phyloP scores from a whole-genome alignment of 768 basidiomycete species.

The Termitomyces eurrhizus region DNA sequence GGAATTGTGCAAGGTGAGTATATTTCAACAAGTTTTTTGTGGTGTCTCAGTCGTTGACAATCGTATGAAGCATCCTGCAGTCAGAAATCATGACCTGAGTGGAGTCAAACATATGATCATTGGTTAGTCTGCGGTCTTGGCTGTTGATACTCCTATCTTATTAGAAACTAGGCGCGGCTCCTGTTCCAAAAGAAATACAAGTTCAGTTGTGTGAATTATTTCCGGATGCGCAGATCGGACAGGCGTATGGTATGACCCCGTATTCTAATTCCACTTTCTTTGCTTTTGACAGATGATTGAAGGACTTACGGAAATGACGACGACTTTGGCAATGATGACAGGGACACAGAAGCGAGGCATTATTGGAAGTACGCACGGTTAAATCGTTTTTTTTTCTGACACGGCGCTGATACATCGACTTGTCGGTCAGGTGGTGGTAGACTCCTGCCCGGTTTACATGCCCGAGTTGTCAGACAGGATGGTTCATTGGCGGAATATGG shows the following conservation, averaged over 20 bases:
- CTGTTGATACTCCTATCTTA: background rate
- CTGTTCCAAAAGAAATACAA: slow-evolving; percentile 50
- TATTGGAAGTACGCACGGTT: slow-evolving; percentile 28
- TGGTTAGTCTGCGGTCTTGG: slow-evolving; percentile 28
- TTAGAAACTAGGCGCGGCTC: slow-evolving; percentile 48
- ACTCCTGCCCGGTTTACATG: slow-evolving; percentile 40
- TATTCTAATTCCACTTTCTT: background rate
- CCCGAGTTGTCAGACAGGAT: slow-evolving; percentile 42
- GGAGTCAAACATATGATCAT: slow-evolving; percentile 37
- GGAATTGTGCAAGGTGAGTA: slow-evolving; percentile 43
- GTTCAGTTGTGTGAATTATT: slow-evolving; percentile 40
- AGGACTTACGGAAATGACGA: slow-evolving; percentile 34
- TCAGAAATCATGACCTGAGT: slow-evolving; percentile 38
- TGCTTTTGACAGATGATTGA: background rate
- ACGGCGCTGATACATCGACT: background rate
- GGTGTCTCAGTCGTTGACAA: background rate
- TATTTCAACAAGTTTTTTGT: background rate
- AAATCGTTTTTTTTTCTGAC: slow-evolving; percentile 1
- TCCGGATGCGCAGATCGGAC: slow-evolving; percentile 51
- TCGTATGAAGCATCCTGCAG: slow-evolving; percentile 36
- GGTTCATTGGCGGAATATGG: slow-evolving; percentile 37
- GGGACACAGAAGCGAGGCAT: slow-evolving; percentile 35
- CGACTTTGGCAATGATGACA: slow-evolving; percentile 44
- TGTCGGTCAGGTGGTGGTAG: slow-evolving; percentile 31
- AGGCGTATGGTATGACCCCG: slow-evolving; percentile 48